These are phyloP conservation scores for Dipteronia dyeriana DNA, from an alignment of 345 rosid species.

Conservation along the genomic window DNA sequence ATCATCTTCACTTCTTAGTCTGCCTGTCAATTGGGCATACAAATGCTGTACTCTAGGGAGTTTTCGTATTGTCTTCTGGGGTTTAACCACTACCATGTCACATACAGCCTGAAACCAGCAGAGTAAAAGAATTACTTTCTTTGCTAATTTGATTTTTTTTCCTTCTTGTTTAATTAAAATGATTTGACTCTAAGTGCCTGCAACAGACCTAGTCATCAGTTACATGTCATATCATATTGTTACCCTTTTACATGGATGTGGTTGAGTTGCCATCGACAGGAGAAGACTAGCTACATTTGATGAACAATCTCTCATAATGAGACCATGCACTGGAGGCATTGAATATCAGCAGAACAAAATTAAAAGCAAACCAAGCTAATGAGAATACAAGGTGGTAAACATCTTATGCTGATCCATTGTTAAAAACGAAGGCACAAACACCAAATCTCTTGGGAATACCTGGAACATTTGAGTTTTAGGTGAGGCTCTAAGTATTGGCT, in stretches of 20 bases:
- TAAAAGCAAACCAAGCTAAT: background rate
- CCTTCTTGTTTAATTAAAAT: background rate
- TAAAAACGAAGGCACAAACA: background rate
- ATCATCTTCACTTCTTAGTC: slow-evolving; percentile 74
- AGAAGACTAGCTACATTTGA: background rate
- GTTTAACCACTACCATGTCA: slow-evolving; percentile 56
- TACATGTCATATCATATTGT: slow-evolving; percentile 9
- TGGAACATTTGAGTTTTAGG: background rate
- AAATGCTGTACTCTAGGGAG: slow-evolving; percentile 83
- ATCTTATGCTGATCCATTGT: background rate
- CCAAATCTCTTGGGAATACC: background rate
- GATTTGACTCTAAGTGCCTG: background rate
- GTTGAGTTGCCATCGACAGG: background rate
- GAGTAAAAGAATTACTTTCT: background rate
- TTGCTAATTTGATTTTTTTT: background rate
- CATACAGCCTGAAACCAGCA: slow-evolving; percentile 60
- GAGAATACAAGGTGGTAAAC: background rate
- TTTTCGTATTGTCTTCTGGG: slow-evolving; percentile 68
- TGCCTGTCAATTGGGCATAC: slow-evolving; percentile 69
- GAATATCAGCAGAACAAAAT: background rate
- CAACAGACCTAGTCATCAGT: background rate
- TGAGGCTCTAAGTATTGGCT: background rate
- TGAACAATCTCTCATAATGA: background rate
- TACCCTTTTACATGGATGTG: background rate
- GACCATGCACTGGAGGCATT: background rate